phyloP scores from a whole-genome alignment of 2,329 filamentous ascomycete genomes.

The Elsinoe necatrix region DNA sequence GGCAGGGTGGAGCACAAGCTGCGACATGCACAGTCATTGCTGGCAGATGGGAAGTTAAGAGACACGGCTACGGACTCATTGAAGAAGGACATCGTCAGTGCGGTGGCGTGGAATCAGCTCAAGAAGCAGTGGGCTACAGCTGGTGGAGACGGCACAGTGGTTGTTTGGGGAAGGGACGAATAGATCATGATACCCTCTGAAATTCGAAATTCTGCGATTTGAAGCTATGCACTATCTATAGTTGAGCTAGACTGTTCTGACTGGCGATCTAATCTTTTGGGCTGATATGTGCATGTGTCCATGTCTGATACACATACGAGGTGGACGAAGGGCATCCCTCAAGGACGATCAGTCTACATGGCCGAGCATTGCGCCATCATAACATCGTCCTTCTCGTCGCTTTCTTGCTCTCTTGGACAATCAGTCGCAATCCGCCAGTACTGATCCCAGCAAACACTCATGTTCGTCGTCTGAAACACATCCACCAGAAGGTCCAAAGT shows the following conservation, averaged over 20 bases:
- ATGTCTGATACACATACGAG: too few species aligned
- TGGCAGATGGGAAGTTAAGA: slow-evolving; percentile 26
- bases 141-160: slow-evolving; percentile 40
- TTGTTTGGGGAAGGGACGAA: slow-evolving; percentile 26
- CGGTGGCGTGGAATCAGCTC: slow-evolving; percentile 40
- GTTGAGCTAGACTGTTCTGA: background rate
- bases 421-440: too few species aligned
- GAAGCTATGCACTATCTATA: background rate
- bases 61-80: slow-evolving; percentile 27
- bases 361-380: too few species aligned
- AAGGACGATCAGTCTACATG: too few species aligned
- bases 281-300: too few species aligned
- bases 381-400: too few species aligned
- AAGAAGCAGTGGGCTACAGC: slow-evolving; percentile 43
- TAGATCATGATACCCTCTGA: slow-evolving; percentile 6
- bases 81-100: slow-evolving; percentile 41
- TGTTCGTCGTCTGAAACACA: too few species aligned
- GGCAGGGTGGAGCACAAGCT: slow-evolving; percentile 60
- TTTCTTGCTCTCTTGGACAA: too few species aligned
- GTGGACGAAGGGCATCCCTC: too few species aligned
- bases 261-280: background rate
- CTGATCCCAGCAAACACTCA: too few species aligned
- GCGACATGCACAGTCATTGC: slow-evolving; percentile 30
- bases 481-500: too few species aligned
- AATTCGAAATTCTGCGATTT: background rate